Evolutionary conservation across 306 rosid species (phyloP).

Genomic region (Calophaca sinica): DNA sequence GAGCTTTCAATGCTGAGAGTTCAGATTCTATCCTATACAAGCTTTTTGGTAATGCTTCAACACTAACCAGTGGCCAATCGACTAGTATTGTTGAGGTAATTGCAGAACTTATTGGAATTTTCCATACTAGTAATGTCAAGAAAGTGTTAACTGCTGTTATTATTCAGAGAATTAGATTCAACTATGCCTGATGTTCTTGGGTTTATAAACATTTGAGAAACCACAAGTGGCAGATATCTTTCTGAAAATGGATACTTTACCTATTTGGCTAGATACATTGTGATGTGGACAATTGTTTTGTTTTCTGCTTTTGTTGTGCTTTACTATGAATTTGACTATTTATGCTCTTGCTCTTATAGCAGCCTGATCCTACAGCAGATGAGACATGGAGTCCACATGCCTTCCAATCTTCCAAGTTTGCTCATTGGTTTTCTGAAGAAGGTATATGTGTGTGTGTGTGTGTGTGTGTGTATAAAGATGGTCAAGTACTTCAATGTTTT

Average conservation of each 20-base stretch:
- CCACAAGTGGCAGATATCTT: slow-evolving; percentile 8
- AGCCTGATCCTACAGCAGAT: slow-evolving; percentile 61
- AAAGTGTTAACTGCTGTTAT: slow-evolving; percentile 31
- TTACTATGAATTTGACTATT: slow-evolving; percentile 43
- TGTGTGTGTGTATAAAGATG: neutral
- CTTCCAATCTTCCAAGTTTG: slow-evolving; percentile 83
- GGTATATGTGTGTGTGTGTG: slow-evolving; percentile 55
- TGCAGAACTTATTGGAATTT: slow-evolving; percentile 33
- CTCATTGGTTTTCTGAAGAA: slow-evolving; percentile 90
- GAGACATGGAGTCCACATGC: slow-evolving; percentile 65
- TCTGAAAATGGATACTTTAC: slow-evolving; percentile 13
- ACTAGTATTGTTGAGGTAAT: slow-evolving; percentile 70
- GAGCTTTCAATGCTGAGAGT: slow-evolving; percentile 54
- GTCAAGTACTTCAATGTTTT: slow-evolving; percentile 34
- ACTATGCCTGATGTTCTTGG: neutral
- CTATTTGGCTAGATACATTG: slow-evolving; percentile 17
- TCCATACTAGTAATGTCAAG: slow-evolving; percentile 3
- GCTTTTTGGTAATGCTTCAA: slow-evolving; percentile 68
- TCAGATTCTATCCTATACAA: slow-evolving; percentile 76
- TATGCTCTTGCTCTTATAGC: slow-evolving; percentile 47
- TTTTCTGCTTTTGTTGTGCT: slow-evolving; percentile 23
- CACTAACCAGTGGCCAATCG: slow-evolving; percentile 56
- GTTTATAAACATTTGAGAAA: neutral
- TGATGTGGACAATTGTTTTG: slow-evolving; percentile 13
- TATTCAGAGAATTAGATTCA: neutral